phyloP scores from a whole-genome alignment of 148 eudicot species.

The Dianthus caryophyllus region DNA sequence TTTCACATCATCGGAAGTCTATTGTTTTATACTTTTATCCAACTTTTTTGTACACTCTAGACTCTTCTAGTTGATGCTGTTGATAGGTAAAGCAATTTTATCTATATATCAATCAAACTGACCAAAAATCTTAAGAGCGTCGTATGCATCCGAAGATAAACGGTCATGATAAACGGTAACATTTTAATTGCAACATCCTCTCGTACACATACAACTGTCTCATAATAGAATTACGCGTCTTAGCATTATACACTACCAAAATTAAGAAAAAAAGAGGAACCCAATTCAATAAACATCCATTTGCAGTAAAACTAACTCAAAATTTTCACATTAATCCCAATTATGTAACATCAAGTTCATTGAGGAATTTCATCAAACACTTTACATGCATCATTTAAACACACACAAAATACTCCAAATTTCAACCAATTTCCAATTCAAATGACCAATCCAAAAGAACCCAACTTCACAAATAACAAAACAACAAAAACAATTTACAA shows the following conservation, averaged over 20 bases:
- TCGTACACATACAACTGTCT: not conserved
- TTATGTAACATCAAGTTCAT: not conserved
- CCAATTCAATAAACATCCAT: too few species aligned
- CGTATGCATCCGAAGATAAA: too few species aligned
- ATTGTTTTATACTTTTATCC: not conserved
- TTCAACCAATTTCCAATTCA: not conserved
- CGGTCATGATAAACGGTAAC: too few species aligned
- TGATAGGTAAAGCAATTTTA: not conserved
- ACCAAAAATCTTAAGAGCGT: too few species aligned
- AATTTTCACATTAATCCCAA: not conserved
- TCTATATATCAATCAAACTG: not conserved
- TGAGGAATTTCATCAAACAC: conserved; percentile 28
- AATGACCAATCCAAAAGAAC: not conserved
- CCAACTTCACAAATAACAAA: not conserved
- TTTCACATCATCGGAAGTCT: not conserved
- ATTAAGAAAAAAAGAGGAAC: not conserved
- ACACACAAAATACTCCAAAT: not conserved
- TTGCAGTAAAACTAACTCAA: not conserved
- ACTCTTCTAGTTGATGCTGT: too few species aligned
- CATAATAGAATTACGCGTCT: not conserved
- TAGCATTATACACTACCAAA: not conserved
- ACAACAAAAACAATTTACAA: not conserved
- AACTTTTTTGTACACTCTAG: too few species aligned
- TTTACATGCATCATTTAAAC: conserved; percentile 14
- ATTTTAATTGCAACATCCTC: not conserved